A percentile compares a stretch with the other conserved stretches of the same genome.
These are phyloP conservation scores for Leccinum olivaceopallidum DNA, from an alignment of 768 basidiomycete genomes.

Conservation along the genomic window DNA sequence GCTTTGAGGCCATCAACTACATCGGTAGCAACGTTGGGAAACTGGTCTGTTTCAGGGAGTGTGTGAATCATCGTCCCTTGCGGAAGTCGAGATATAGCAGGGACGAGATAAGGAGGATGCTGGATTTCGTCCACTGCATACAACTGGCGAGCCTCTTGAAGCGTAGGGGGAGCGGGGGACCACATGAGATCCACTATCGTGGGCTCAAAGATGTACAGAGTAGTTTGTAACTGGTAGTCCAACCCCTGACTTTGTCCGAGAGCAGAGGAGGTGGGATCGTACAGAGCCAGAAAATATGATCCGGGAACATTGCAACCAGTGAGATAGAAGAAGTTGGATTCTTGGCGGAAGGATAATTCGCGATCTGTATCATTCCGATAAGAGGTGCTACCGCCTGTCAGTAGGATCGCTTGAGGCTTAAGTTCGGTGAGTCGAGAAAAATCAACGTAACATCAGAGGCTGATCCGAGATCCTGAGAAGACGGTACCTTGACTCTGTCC, in stretches of 20 bases:
- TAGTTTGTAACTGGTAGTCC: constrained; percentile 40
- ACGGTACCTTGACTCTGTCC: constrained; percentile 53
- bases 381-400: constrained; percentile 62
- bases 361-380: constrained; percentile 86
- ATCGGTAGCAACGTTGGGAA: constrained; percentile 15
- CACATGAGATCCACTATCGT: constrained; percentile 81
- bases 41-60: constrained; percentile 44
- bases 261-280: constrained; percentile 38
- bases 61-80: constrained; percentile 66
- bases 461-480: not conserved
- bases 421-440: not conserved
- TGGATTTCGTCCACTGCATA: constrained; percentile 63
- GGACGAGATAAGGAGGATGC: constrained; percentile 47
- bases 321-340: constrained; percentile 89
- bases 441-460: not conserved
- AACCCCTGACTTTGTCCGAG: constrained; percentile 38
- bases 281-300: constrained; percentile 64
- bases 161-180: constrained; percentile 79
- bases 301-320: constrained; percentile 77
- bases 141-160: constrained; percentile 51
- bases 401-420: constrained; percentile 68
- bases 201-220: constrained; percentile 79
- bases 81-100: constrained; percentile 44
- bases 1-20: constrained; percentile 10
- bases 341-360: constrained; percentile 70